These are phyloP conservation scores for Moesziomyces globuligerus DNA, from an alignment of 1,284 basidiomycete species.

Conservation along the genomic window DNA sequence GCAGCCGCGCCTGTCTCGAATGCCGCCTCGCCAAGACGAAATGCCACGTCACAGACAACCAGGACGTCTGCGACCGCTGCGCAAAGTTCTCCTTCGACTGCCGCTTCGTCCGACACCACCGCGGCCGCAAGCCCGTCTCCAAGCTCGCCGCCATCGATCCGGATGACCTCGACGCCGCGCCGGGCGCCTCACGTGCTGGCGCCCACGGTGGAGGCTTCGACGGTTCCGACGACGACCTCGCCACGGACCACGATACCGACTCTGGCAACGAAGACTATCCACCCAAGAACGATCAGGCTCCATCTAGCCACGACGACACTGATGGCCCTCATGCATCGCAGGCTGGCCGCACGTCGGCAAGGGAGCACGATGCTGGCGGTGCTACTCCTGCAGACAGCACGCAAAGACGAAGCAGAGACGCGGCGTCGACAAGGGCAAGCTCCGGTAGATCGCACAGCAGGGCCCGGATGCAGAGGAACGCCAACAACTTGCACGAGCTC, in stretches of 20 bases:
- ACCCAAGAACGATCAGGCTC: slow-evolving; percentile 2
- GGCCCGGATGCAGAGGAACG: slow-evolving; percentile 16
- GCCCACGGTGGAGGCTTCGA: slow-evolving; percentile 1
- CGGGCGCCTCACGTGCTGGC: slow-evolving; percentile 7
- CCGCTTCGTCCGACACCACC: slow-evolving; percentile 40
- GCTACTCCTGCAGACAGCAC: slow-evolving; percentile 1
- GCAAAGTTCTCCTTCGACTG: slow-evolving; percentile 46
- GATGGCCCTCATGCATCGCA: background rate
- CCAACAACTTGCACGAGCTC: slow-evolving; percentile 34
- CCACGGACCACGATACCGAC: slow-evolving; percentile 22
- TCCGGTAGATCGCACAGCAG: slow-evolving; percentile 30
- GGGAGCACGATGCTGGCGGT: slow-evolving; percentile 4
- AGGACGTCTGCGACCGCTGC: slow-evolving; percentile 41
- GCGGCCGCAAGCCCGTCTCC: slow-evolving; percentile 39
- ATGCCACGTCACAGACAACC: slow-evolving; percentile 30
- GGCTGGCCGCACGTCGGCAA: background rate
- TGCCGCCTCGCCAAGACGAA: slow-evolving; percentile 48
- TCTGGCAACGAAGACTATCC: slow-evolving; percentile 15
- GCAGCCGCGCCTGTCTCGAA: slow-evolving; percentile 44
- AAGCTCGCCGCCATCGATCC: slow-evolving; percentile 39
- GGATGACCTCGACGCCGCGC: slow-evolving; percentile 19
- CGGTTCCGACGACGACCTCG: slow-evolving; percentile 26
- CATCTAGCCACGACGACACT: slow-evolving; percentile 1
- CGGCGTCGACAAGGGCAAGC: background rate
- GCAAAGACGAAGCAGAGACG: slow-evolving; percentile 20